Conservation (phyloP, 139 green algal genomes). For the Desmodesmus armatus region DNA sequence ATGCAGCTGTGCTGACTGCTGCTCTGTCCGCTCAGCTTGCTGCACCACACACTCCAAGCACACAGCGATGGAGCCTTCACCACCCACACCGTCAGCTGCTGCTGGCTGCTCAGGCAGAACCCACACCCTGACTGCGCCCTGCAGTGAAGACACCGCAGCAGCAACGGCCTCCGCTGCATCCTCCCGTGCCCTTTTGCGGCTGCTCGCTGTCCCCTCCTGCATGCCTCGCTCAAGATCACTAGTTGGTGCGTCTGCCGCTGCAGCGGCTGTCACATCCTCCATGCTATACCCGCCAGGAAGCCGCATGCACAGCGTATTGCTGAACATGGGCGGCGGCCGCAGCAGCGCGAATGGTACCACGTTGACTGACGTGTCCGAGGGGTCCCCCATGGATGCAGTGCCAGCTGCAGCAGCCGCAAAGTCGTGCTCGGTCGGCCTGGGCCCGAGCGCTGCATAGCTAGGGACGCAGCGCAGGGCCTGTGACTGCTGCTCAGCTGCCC, state of each 20-base stretch:
- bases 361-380: too few species aligned
- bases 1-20: background rate
- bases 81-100: background rate
- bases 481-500: background rate
- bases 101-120: background rate
- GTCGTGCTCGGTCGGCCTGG: background rate
- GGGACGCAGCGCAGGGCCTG: background rate
- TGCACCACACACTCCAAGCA: background rate
- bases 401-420: conserved; percentile 10
- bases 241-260: too few species aligned
- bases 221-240: too few species aligned
- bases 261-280: too few species aligned
- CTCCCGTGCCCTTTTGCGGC: background rate
- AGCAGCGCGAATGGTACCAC: too few species aligned
- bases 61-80: background rate
- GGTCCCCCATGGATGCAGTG: too few species aligned
- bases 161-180: background rate
- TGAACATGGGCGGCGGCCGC: too few species aligned
- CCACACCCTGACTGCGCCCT: background rate
- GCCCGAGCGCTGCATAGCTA: background rate
- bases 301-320: too few species aligned
- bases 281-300: too few species aligned
- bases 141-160: too few species aligned
- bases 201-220: too few species aligned
- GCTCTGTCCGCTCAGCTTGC: background rate